phyloP scores from a whole-genome alignment of 441 rosid genomes.

The Euphorbia celastroides region DNA sequence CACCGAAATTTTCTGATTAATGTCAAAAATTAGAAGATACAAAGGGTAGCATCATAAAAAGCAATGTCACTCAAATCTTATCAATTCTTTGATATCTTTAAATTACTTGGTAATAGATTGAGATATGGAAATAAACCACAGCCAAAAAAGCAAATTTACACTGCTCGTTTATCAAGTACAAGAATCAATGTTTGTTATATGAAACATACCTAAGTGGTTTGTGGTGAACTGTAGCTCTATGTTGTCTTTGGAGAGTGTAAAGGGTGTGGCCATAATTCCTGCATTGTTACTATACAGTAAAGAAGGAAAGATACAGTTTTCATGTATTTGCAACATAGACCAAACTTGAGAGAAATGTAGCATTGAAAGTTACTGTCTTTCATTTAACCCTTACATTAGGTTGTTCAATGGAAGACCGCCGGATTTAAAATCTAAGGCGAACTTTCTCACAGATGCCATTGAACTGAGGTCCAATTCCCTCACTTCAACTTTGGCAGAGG shows the following conservation, averaged over 20 bases:
- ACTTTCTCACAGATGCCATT: constrained; percentile 33
- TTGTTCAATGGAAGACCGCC: constrained; percentile 30
- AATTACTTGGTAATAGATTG: background rate
- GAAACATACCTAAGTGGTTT: constrained; percentile 27
- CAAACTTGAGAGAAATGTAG: background rate
- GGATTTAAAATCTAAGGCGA: constrained; percentile 28
- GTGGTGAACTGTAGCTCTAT: constrained; percentile 35
- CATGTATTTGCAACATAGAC: too few species aligned
- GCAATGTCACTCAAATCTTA: background rate
- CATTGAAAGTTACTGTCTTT: constrained; percentile 2
- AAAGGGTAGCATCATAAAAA: background rate
- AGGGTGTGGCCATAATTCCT: constrained; percentile 31
- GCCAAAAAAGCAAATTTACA: background rate
- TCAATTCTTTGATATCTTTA: background rate
- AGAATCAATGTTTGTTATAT: background rate
- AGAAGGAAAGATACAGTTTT: constrained; percentile 12
- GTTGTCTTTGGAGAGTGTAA: constrained; percentile 28
- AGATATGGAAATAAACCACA: background rate
- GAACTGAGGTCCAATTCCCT: constrained; percentile 42
- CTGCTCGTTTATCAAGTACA: background rate
- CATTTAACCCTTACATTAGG: constrained; percentile 28
- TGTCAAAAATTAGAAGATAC: background rate
- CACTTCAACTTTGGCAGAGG: constrained; percentile 33
- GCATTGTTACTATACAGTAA: constrained; percentile 30
- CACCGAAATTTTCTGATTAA: background rate